Conservation (phyloP, 2,329 filamentous ascomycete species). For the Westerdykella sp. region DNA sequence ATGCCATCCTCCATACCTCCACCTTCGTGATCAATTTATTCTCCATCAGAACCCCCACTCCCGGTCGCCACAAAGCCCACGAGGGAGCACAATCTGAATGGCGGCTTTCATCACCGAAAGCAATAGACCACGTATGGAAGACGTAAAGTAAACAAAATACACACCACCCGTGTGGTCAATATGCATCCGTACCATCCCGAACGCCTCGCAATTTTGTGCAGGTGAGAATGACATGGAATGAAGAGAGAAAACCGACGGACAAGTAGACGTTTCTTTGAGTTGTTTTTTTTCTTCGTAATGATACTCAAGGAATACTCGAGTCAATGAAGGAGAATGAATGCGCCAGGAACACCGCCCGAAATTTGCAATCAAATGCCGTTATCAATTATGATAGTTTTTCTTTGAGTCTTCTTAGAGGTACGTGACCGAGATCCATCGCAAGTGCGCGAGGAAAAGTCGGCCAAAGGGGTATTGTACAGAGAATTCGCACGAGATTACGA, state of each 20-base stretch:
- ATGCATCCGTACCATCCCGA: not conserved
- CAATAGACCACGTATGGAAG: too few relatives aligned
- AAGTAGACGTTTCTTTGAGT: not conserved
- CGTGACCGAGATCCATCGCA: not conserved
- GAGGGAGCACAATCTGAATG: too few relatives aligned
- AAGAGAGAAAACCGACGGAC: not conserved
- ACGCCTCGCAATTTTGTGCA: conserved; percentile 5
- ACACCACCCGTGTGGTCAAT: too few relatives aligned
- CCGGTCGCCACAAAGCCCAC: too few relatives aligned
- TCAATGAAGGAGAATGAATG: not conserved
- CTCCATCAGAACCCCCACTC: too few relatives aligned
- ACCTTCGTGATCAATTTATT: too few relatives aligned
- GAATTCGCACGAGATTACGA: not conserved
- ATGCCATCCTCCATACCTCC: too few relatives aligned
- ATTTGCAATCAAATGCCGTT: not conserved
- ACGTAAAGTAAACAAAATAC: too few relatives aligned
- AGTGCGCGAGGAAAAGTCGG: not conserved
- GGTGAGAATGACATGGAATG: not conserved
- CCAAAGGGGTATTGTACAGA: conserved; percentile 1
- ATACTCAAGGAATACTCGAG: not conserved
- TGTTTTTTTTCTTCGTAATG: not conserved
- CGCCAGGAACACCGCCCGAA: not conserved
- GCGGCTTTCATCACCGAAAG: too few relatives aligned
- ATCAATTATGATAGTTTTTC: not conserved
- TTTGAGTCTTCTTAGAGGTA: not conserved